A percentile compares a stretch with the other conserved stretches of the same genome.
These are phyloP conservation scores for Entamoeba invadens DNA, from an alignment of 208 protist genomes.

Conservation along the genomic window DNA sequence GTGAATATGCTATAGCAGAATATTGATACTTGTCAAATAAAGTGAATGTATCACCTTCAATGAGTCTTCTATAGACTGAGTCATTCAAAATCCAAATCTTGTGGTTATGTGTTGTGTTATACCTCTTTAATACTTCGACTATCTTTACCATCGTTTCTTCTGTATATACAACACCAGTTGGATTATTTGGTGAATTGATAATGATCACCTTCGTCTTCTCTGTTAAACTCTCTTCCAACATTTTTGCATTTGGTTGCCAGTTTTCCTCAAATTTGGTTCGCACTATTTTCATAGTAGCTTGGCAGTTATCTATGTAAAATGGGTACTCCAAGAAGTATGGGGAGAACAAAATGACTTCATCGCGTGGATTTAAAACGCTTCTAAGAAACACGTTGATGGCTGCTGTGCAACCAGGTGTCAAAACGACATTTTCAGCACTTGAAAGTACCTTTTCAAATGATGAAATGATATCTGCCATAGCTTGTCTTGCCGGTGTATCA, in stretches of 20 bases:
- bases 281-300: not conserved
- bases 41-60: not conserved
- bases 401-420: conserved; percentile 15
- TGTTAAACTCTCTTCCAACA: conserved; percentile 2
- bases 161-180: conserved; percentile 17
- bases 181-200: conserved; percentile 27
- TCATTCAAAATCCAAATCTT: conserved; percentile 15
- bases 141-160: not conserved
- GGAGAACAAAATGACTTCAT: conserved; percentile 15
- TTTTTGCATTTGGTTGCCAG: not conserved
- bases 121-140: not conserved
- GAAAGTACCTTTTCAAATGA: not conserved
- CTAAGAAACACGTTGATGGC: conserved; percentile 9
- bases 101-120: not conserved
- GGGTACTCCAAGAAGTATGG: conserved; percentile 20
- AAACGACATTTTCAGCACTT: not conserved
- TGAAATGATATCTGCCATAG: not conserved
- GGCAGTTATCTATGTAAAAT: conserved; percentile 2
- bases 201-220: conserved; percentile 6
- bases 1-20: conserved; percentile 11
- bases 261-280: not conserved
- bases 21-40: conserved; percentile 16
- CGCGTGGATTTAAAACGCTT: not conserved
- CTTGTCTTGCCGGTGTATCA: not conserved
- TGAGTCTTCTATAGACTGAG: conserved; percentile 7